phyloP scores from a whole-genome alignment of 768 basidiomycete genomes.

The Tulasnella sp. region DNA sequence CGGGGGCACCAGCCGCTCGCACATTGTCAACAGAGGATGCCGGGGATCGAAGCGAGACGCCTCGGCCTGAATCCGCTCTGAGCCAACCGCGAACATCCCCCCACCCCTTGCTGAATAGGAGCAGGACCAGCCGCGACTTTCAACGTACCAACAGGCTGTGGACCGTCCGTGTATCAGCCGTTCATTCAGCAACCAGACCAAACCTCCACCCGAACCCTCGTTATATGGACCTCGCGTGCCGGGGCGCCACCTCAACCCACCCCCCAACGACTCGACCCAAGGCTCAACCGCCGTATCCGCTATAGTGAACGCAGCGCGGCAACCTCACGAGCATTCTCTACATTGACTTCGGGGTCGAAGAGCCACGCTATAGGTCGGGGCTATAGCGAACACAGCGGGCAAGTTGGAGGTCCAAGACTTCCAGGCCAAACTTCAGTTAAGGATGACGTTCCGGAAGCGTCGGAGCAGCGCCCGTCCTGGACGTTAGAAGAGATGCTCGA shows the following conservation, averaged over 20 bases:
- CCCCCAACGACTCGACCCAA: constrained; percentile 2
- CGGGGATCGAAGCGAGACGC: neutral
- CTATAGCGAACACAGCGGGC: neutral
- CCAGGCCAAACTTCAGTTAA: neutral
- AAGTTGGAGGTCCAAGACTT: neutral
- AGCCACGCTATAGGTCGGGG: constrained; percentile 13
- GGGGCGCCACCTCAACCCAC: neutral
- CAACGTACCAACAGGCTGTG: neutral
- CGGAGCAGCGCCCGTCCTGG: neutral
- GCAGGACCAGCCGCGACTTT: neutral
- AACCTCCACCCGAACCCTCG: neutral
- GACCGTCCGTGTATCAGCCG: neutral
- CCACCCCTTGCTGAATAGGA: neutral
- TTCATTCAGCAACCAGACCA: constrained; percentile 12
- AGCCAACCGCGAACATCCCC: neutral
- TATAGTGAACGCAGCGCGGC: neutral
- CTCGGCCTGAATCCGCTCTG: neutral
- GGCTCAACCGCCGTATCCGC: neutral
- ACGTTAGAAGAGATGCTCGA: neutral
- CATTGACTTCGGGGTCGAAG: constrained; percentile 2
- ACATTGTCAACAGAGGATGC: neutral
- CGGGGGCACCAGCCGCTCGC: neutral
- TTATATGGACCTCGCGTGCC: neutral
- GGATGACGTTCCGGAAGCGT: constrained; percentile 2
- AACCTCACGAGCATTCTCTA: neutral